These are phyloP conservation scores for Hypoxylon sp. DNA, from an alignment of 2,329 filamentous ascomycete species.

Conservation along the genomic window DNA sequence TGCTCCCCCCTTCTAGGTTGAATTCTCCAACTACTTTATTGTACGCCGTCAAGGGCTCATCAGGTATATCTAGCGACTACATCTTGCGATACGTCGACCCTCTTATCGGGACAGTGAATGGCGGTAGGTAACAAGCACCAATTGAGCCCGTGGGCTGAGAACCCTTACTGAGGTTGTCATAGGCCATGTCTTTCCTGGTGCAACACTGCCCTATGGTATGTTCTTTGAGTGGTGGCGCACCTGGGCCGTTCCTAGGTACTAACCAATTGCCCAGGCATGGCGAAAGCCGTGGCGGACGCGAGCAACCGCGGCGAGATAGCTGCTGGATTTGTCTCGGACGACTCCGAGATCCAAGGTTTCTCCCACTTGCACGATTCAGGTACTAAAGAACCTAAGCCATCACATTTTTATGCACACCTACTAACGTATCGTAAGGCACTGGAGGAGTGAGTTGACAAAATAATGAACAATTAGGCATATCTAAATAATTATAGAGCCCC, in stretches of 20 bases:
- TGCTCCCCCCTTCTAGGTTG: constrained; percentile 45
- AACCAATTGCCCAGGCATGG: constrained; percentile 49
- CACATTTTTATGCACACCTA: not conserved
- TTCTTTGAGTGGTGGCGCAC: not conserved
- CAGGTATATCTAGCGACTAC: constrained; percentile 41
- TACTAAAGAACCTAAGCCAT: constrained; percentile 22
- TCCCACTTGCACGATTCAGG: constrained; percentile 54
- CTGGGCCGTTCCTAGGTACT: constrained; percentile 14
- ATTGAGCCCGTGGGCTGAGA: not conserved
- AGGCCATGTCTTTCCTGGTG: constrained; percentile 55
- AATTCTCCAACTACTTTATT: constrained; percentile 45
- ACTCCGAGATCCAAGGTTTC: constrained; percentile 52
- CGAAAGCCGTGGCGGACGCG: constrained; percentile 53
- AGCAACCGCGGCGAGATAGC: constrained; percentile 48
- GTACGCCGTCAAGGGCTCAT: constrained; percentile 32
- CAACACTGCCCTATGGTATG: constrained; percentile 53
- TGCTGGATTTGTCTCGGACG: constrained; percentile 53
- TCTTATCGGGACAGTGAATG: constrained; percentile 52
- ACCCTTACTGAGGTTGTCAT: constrained; percentile 30
- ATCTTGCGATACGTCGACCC: constrained; percentile 50
- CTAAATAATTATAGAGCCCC: constrained; percentile 52
- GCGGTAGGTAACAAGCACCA: constrained; percentile 43
- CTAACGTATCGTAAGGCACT: constrained; percentile 47
- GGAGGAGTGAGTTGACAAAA: constrained; percentile 49
- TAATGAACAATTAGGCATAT: not conserved